A percentile compares a stretch with the other conserved stretches of the same genome.
phyloP scores from a whole-genome alignment of 108 stramenopile species.

The Bacterosira constricta region DNA sequence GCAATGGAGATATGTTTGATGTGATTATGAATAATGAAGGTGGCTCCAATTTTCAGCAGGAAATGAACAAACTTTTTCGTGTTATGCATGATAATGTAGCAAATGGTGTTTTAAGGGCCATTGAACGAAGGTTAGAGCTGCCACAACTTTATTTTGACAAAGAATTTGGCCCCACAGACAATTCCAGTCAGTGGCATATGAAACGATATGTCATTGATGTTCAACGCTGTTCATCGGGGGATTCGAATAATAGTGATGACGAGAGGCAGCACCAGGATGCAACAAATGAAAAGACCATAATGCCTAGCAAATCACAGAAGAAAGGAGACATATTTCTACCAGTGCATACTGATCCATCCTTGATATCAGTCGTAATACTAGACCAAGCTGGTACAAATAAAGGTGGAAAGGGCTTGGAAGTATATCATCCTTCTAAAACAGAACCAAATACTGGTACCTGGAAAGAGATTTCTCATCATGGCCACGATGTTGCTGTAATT shows the following conservation, averaged over 20 bases:
- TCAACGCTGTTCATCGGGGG: not conserved
- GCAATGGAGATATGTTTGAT: conserved; percentile 62
- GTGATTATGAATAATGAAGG: conserved; percentile 5
- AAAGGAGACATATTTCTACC: conserved; percentile 54
- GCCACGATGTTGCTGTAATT: conserved; percentile 73
- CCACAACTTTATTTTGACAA: conserved; percentile 61
- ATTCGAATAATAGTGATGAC: not conserved
- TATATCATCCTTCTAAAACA: conserved; percentile 12
- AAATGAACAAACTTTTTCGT: conserved; percentile 38
- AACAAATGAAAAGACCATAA: not conserved
- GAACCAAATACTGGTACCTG: conserved; percentile 24
- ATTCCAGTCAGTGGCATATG: conserved; percentile 83
- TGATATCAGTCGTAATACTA: conserved; percentile 78
- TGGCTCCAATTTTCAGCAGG: conserved; percentile 12
- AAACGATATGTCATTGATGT: conserved; percentile 63
- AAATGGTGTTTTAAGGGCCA: conserved; percentile 50
- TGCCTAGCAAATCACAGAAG: not conserved
- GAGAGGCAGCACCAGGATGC: not conserved
- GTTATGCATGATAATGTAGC: conserved; percentile 61
- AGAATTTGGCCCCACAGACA: conserved; percentile 59
- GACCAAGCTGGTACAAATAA: conserved; percentile 47
- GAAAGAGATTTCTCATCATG: conserved; percentile 62
- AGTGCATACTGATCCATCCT: conserved; percentile 84
- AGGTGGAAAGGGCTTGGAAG: conserved; percentile 66
- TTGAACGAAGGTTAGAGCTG: conserved; percentile 56